Evolutionary conservation across 306 rosid species (phyloP).

Genomic region (Citrullus amarus): DNA sequence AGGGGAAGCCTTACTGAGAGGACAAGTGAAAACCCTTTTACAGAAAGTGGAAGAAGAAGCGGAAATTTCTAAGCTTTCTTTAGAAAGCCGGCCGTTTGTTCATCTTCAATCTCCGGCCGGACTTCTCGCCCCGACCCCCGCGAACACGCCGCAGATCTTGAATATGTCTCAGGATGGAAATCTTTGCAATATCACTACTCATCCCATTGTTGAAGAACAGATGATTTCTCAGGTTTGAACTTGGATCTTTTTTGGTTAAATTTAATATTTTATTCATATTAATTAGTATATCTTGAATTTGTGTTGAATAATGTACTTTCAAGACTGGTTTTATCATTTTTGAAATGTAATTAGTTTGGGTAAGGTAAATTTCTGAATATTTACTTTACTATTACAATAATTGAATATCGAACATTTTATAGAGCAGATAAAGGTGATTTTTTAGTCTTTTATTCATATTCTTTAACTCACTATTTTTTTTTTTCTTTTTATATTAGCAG

Average conservation of each 20-base stretch:
- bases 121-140: constrained; percentile 79
- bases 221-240: constrained; percentile 41
- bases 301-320: too few relatives aligned
- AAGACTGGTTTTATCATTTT: neutral
- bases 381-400: too few relatives aligned
- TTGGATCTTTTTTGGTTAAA: neutral
- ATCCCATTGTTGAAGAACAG: constrained; percentile 40
- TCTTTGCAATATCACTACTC: neutral
- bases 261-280: neutral
- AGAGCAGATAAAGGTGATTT: too few relatives aligned
- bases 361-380: too few relatives aligned
- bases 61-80: constrained; percentile 46
- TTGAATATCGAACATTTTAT: too few relatives aligned
- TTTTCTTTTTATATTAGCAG: constrained; percentile 11
- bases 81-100: constrained; percentile 37
- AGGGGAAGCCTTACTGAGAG: constrained; percentile 83
- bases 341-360: too few relatives aligned
- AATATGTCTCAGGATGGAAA: constrained; percentile 21
- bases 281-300: too few relatives aligned
- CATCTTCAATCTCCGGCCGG: constrained; percentile 43
- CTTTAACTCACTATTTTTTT: neutral
- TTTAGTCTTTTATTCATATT: neutral
- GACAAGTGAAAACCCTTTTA: constrained; percentile 83
- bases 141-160: constrained; percentile 57
- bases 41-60: constrained; percentile 95